Percentiles rank a stretch among this genome's conserved stretches.
These are phyloP conservation scores for Gonium pectorale DNA, from an alignment of 139 green algal genomes.

Conservation along the genomic window DNA sequence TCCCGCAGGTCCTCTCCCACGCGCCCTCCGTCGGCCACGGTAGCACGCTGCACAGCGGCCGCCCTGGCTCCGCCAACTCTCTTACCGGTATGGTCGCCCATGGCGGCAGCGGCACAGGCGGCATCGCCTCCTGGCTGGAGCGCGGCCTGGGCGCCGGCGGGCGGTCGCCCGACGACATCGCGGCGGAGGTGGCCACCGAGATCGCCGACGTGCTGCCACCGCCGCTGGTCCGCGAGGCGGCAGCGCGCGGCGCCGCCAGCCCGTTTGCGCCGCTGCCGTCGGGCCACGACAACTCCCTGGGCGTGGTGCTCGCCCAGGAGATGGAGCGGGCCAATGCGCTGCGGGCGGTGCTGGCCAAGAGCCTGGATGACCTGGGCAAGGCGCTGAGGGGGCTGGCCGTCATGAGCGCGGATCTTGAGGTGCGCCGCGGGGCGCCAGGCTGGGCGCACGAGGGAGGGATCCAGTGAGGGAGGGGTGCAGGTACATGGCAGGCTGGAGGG, in stretches of 20 bases:
- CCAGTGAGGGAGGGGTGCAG: no score
- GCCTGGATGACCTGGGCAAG: constrained; percentile 65
- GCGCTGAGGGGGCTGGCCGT: constrained; percentile 81
- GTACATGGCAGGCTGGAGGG: no score
- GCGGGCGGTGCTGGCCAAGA: constrained; percentile 17
- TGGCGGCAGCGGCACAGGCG: neutral
- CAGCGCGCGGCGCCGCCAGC: constrained; percentile 32
- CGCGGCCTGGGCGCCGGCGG: neutral
- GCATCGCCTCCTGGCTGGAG: neutral
- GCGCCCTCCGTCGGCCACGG: neutral
- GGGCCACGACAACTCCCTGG: constrained; percentile 78
- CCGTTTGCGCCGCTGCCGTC: constrained; percentile 59
- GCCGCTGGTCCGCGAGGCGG: constrained; percentile 51
- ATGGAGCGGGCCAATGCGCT: constrained; percentile 40
- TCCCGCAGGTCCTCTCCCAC: neutral
- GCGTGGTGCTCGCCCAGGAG: constrained; percentile 75
- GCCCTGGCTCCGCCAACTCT: neutral
- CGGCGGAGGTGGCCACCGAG: constrained; percentile 58
- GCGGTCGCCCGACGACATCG: constrained; percentile 54
- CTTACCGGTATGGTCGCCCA: neutral
- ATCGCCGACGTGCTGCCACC: constrained; percentile 61
- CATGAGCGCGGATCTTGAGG: constrained; percentile 81
- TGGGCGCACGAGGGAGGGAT: neutral
- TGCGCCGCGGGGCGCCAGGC: constrained; percentile 47
- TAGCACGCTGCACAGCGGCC: neutral